Base-by-base conservation (phyloP, 148 eudicot species). In the Rhododendron mucronatum region DNA sequence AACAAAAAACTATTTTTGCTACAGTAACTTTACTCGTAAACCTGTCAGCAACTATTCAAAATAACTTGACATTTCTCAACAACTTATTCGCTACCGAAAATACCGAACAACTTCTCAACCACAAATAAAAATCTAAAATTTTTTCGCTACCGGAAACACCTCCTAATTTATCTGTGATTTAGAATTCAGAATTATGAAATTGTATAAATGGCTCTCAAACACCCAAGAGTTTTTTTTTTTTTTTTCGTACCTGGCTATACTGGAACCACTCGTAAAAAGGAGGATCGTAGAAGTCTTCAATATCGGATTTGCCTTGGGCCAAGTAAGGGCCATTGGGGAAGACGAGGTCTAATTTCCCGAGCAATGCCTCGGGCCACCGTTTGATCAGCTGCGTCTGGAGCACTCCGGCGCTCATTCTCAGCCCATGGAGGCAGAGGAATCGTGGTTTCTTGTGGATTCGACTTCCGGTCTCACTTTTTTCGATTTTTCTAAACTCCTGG, bases 361-460 rank as follows among this genome's bases (percentile, higher is more conserved):
- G 84, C 37, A 88, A 37, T 5, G 48, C 13, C 50, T 83, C 61
- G 20, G 90, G 88, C 90, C 90, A 88, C 82, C 80, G 65, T 41
- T 47, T 12, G 50, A 4, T 55, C 61, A 86, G 7, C 84, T 82
- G 77, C 13, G 59, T 79, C 85, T 73, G 39, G 41, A 88, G 80
- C 74, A 86, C 86, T 41, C 85, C 81, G 13, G 83, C 90, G 20
- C 88, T 88, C 1, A 77, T 80, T n/a, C 89, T 57, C 69, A 81
- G 82, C 37, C 89, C 89, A 81, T 88, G 89, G 53, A 88, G 84
- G 61, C 83, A 85, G 7, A 85, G 78, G 12, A 85, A 18, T 80
- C 75, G 67, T 48, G 87, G 87, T 47, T 80, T 85, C 65, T 28
- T 80, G 14, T 11, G 77, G 35, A 16, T 69, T 84, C 39, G 65